Evolutionary conservation across 2,329 filamentous ascomycete species (phyloP), one percentile per base, ranked within the genome.

Genomic region (Ceratocystis destructans): DNA sequence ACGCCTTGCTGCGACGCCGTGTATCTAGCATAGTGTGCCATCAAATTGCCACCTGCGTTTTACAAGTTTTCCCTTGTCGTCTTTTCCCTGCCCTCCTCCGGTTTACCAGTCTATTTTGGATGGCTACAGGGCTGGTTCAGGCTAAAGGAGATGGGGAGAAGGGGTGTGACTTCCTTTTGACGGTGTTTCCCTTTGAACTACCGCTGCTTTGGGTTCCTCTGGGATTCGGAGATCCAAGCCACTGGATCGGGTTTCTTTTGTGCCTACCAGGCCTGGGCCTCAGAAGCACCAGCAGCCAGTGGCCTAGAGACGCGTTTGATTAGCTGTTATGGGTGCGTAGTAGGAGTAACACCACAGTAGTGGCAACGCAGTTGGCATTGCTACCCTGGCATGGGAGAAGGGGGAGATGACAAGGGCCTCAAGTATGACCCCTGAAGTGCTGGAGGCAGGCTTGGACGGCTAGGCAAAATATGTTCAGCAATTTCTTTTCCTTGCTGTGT

Each of bases 151-250:
- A 55, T 12, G 5, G n/a, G 7, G 48, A 25, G 25, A 25, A 25
- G 48, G 48, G 5, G 48, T 53, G 20, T 33, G 12, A 17, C 17
- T 59, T 37, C n/a, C 28, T 17, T 17, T 31, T 31, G 28, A 17
- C 53, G 22, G 33, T 25, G 53, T 59, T 33, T n/a, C 25, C 17
- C 53, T 59, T 15, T 17, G 22, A 33, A 59, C 53, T 59, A 33
- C 53, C 46, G 37, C 12, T 50, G 41, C 50, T 57, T 45, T 59
- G 63, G 53, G 37, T 64, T 59, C 48, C 41, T 65, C 5, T 57
- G 53, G 50, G 64, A 65, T 59, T 65, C 22, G 20, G 53, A 53
- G 41, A 65, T 57, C 64, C 53, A 65, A 65, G 64, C 64, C 64
- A 53, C 44, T 61, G 50, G 64, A 50, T 31, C 61, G 41, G 45